Percentiles rank a stretch among this genome's conserved stretches.
Evolutionary conservation across 371 early-diverging fungal genomes (phyloP).

Genomic region (Syncephalastrum monosporum): DNA sequence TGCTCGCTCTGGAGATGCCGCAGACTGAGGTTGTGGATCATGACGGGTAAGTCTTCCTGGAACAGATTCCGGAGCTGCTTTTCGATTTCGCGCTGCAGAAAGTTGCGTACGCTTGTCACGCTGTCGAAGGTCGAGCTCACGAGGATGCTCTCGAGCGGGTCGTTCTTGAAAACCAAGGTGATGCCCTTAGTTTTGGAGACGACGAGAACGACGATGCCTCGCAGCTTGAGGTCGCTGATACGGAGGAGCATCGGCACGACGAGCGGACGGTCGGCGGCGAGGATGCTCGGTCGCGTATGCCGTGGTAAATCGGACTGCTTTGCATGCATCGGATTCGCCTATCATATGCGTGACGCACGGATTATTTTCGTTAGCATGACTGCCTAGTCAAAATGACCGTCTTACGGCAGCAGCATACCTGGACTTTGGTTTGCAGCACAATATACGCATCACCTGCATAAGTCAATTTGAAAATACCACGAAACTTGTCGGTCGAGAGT

Average conservation of each 20-base stretch:
- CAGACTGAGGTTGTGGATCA: conserved; percentile 88
- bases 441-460: conserved; percentile 94
- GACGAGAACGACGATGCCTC: conserved; percentile 92
- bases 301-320: conserved; percentile 54
- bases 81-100: conserved; percentile 92
- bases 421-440: conserved; percentile 91
- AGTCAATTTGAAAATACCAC: conserved; percentile 92
- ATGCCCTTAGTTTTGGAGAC: conserved; percentile 91
- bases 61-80: conserved; percentile 84
- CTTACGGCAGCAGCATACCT: conserved; percentile 48
- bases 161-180: conserved; percentile 95
- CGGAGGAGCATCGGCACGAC: conserved; percentile 95
- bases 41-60: conserved; percentile 88
- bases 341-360: conserved; percentile 3
- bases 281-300: conserved; percentile 65
- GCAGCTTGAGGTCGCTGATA: conserved; percentile 83
- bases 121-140: conserved; percentile 95
- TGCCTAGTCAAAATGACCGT: neutral
- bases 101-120: conserved; percentile 78
- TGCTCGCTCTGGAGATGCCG: conserved; percentile 23
- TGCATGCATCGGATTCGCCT: conserved; percentile 83
- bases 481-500: conserved; percentile 86
- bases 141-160: conserved; percentile 90
- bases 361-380: neutral
- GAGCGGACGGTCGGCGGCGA: conserved; percentile 90